Percentiles rank a stretch among this genome's conserved stretches.
Evolutionary conservation across 2,329 filamentous ascomycete species (phyloP).

Genomic region (Colletotrichum kahawae): DNA sequence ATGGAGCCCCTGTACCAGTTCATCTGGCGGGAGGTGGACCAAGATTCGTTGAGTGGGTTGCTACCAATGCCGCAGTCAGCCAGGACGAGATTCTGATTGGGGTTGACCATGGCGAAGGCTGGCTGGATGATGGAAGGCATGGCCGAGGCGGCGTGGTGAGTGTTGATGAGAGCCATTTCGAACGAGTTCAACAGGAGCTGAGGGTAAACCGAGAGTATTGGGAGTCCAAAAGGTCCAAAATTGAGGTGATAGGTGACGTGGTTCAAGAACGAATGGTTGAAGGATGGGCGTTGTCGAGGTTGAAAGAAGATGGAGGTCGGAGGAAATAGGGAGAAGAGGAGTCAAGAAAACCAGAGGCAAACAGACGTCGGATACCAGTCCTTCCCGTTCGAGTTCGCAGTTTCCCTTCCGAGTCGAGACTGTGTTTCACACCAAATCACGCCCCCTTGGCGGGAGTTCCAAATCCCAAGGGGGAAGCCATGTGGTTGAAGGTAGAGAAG

Average conservation of each 20-base stretch:
- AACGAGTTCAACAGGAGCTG: neutral
- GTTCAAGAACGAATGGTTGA: neutral
- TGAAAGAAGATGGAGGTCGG: neutral
- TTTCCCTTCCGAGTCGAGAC: neutral
- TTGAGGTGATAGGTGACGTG: neutral
- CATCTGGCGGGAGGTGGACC: slow-evolving; percentile 49
- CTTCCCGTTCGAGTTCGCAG: neutral
- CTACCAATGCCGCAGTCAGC: slow-evolving; percentile 48
- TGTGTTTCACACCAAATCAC: neutral
- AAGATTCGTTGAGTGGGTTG: slow-evolving; percentile 41
- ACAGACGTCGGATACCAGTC: neutral
- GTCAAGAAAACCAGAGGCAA: neutral
- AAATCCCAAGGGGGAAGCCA: neutral
- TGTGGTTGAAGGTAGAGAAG: neutral
- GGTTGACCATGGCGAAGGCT: slow-evolving; percentile 27
- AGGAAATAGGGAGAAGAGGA: neutral
- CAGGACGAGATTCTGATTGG: slow-evolving; percentile 40
- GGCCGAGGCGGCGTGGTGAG: neutral
- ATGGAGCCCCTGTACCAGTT: slow-evolving; percentile 46
- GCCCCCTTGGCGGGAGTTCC: neutral
- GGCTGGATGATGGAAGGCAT: slow-evolving; percentile 5
- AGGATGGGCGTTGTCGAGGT: neutral
- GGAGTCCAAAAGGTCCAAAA: neutral
- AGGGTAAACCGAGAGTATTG: neutral
- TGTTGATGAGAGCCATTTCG: neutral